Conservation (phyloP, 495 filamentous ascomycete genomes). For the Penicillium lividum region DNA sequence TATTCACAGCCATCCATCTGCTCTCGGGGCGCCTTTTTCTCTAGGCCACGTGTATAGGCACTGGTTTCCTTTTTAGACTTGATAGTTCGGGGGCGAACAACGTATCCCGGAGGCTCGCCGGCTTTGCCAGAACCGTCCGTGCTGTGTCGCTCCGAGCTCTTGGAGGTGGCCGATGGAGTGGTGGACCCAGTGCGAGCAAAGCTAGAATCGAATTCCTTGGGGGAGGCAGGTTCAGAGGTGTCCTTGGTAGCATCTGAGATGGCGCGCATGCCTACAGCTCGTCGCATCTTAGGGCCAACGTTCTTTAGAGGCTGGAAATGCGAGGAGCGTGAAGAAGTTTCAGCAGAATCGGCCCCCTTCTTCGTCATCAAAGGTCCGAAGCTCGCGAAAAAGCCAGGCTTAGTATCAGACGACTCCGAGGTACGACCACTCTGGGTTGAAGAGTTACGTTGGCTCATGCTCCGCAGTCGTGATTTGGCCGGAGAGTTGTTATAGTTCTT, state of each 20-base stretch:
- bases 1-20: slow-evolving; percentile 89
- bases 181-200: slow-evolving; percentile 79
- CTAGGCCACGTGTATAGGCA: slow-evolving; percentile 84
- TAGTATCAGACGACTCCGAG: slow-evolving; percentile 45
- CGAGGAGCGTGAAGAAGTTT: slow-evolving; percentile 50
- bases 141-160: slow-evolving; percentile 75
- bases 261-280: slow-evolving; percentile 67
- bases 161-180: slow-evolving; percentile 77
- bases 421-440: slow-evolving; percentile 39
- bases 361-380: slow-evolving; percentile 46
- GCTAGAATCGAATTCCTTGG: slow-evolving; percentile 69
- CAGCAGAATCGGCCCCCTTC: slow-evolving; percentile 51
- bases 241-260: slow-evolving; percentile 69
- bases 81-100: slow-evolving; percentile 43
- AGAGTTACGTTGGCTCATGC: slow-evolving; percentile 45
- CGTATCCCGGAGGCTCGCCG: slow-evolving; percentile 54
- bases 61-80: slow-evolving; percentile 94
- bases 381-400: slow-evolving; percentile 50
- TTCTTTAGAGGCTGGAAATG: slow-evolving; percentile 36
- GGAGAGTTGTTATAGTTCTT: slow-evolving; percentile 63
- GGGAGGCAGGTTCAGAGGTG: slow-evolving; percentile 49
- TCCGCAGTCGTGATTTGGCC: slow-evolving; percentile 46
- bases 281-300: slow-evolving; percentile 50
- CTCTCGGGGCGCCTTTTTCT: slow-evolving; percentile 78
- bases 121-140: slow-evolving; percentile 63